Evolutionary conservation across 352 stramenopile genomes (phyloP), one percentile per base, ranked within the genome.

Genomic region (Saprolegnia diclina): DNA sequence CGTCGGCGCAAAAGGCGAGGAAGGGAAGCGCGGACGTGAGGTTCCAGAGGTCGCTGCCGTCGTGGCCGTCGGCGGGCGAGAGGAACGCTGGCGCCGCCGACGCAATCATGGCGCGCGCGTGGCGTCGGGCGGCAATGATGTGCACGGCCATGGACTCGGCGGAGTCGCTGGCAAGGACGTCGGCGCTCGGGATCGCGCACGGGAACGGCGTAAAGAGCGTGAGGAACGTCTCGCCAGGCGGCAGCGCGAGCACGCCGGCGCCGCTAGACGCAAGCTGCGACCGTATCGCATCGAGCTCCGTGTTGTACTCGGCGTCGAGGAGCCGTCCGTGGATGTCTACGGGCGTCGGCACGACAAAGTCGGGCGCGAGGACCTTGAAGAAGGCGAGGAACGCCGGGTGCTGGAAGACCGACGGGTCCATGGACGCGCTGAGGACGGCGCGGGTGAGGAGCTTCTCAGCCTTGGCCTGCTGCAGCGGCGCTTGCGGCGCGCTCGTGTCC

Each of bases 201-300:
- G 52, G 52, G 10, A 59, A 16, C 13, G 52, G 52, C 24, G 52
- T 59, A 9, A 59, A 59, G 24, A 59, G 52, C 52, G 35, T 59
- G 13, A 35, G 35, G 35, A 59, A 24, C 13, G 24, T 16, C 13
- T 40, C 24, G 13, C 13, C 19, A 3, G 52, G 24, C 11, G 11
- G 52, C 35, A 59, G 35, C 35, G 52, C 24, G 13, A 59, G 52
- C 52, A 59, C 19, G 35, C 13, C 52, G 13, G 52, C 52, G 19
- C 52, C 52, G 35, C 24, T 59, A 7, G 52, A 59, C 24, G 52
- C 35, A 11, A 59, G 52, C 35, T 59, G 52, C 24, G 52, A 16
- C 11, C 52, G 52, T 1, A 59, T 24, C 13, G 3, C 52, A 24
- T 59, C 52, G 24, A 59, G 11, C 35, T 59, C 52, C 13, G 35